These are phyloP conservation scores for Garcia nutans DNA, from an alignment of 345 rosid species.

Conservation along the genomic window DNA sequence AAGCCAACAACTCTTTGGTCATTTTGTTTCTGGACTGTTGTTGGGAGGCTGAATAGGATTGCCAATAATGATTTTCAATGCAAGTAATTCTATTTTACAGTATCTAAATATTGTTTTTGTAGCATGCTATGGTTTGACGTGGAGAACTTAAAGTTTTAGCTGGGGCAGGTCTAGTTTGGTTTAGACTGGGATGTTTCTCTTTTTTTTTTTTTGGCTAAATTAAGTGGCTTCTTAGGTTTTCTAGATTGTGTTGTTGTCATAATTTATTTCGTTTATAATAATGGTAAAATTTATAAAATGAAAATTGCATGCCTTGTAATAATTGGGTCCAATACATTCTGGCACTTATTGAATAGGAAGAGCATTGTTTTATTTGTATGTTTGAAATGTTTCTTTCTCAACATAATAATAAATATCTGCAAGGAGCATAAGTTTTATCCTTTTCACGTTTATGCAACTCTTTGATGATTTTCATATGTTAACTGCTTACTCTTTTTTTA, in stretches of 20 bases:
- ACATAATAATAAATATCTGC: background rate
- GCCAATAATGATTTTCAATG: background rate
- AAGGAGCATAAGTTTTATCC: background rate
- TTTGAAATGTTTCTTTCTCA: background rate
- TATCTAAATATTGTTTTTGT: background rate
- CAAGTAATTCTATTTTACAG: background rate
- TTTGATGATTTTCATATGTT: background rate
- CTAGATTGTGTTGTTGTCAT: background rate
- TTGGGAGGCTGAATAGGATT: background rate
- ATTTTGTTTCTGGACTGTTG: background rate
- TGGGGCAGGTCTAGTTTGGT: background rate
- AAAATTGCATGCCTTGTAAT: background rate
- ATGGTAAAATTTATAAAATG: background rate
- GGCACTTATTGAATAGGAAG: background rate
- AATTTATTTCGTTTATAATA: background rate
- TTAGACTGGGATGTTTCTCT: slow-evolving; percentile 1
- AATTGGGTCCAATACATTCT: background rate
- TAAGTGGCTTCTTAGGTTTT: background rate
- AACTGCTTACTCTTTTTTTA: background rate
- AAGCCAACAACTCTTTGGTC: background rate
- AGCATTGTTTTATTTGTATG: background rate
- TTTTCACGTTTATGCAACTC: slow-evolving; percentile 4
- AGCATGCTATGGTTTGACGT: background rate
- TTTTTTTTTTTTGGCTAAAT: background rate
- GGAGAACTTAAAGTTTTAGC: background rate